Percentiles rank a stretch among this genome's conserved stretches.
Conservation (phyloP, 305 asterid species). For the Fraxinus greggii region DNA sequence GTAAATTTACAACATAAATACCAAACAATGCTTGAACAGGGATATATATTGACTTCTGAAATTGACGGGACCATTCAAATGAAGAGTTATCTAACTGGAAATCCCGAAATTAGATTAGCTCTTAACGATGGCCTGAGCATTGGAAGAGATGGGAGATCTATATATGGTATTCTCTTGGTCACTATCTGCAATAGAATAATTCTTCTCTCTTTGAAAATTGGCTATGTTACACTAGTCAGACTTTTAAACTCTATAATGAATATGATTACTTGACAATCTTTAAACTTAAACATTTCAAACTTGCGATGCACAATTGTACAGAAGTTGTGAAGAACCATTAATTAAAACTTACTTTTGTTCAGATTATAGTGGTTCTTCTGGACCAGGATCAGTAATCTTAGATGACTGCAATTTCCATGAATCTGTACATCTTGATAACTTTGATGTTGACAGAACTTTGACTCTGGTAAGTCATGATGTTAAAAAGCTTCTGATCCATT, state of each 20-base stretch:
- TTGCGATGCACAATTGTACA: not conserved
- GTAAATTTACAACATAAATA: constrained; percentile 12
- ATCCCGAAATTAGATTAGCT: constrained; percentile 96
- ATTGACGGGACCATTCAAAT: constrained; percentile 99
- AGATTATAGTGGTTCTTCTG: constrained; percentile 87
- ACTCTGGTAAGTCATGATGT: constrained; percentile 58
- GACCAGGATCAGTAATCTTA: constrained; percentile 79
- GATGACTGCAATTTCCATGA: constrained; percentile 99
- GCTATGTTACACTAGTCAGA: not conserved
- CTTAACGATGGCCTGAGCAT: constrained; percentile 86
- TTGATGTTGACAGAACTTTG: constrained; percentile 87
- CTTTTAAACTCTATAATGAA: constrained; percentile 9
- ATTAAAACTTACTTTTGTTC: constrained; percentile 16
- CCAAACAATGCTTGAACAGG: constrained; percentile 49
- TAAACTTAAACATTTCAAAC: not conserved
- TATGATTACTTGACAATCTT: constrained; percentile 1
- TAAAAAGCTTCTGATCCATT: constrained; percentile 20
- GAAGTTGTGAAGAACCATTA: constrained; percentile 20
- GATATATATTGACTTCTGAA: constrained; percentile 95
- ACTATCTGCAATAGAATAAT: not conserved
- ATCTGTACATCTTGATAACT: constrained; percentile 91
- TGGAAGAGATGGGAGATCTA: constrained; percentile 69
- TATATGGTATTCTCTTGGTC: constrained; percentile 55
- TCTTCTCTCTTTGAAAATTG: not conserved
- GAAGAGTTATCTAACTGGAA: constrained; percentile 97